These are phyloP conservation scores for Vitis hybrid DNA, from an alignment of 177 flowering plant species.

Conservation along the genomic window DNA sequence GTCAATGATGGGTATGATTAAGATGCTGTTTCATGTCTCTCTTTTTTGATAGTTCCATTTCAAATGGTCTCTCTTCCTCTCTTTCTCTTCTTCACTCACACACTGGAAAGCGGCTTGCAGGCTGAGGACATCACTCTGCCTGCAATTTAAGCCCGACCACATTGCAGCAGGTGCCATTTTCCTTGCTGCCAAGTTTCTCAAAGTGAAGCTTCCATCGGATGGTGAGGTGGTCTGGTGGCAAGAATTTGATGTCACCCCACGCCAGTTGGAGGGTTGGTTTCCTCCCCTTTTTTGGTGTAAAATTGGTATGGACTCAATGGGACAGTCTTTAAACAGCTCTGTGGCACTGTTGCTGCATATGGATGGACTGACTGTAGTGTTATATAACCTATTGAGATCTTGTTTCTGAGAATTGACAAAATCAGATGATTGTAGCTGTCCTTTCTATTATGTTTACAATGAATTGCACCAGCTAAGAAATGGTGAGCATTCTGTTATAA, in stretches of 20 bases:
- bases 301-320: not conserved
- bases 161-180: conserved; percentile 98
- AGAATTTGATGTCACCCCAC: conserved; percentile 97
- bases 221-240: conserved; percentile 98
- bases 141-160: conserved; percentile 95
- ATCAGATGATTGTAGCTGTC: conserved; percentile 4
- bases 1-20: conserved; percentile 91
- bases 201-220: conserved; percentile 88
- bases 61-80: conserved; percentile 10
- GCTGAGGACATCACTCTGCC: conserved; percentile 90
- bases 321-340: conserved; percentile 1
- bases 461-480: no score
- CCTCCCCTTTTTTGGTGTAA: conserved; percentile 10
- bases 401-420: no score
- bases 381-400: no score
- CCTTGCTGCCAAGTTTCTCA: conserved; percentile 95
- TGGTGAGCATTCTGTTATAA: no score
- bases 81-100: conserved; percentile 25
- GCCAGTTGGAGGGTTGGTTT: conserved; percentile 86
- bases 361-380: not conserved
- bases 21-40: not conserved
- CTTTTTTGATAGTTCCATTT: no score
- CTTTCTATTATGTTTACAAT: not conserved
- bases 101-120: conserved; percentile 63
- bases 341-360: conserved; percentile 6